Conservation (phyloP, 305 asterid genomes). For the Solanum hybrid region DNA sequence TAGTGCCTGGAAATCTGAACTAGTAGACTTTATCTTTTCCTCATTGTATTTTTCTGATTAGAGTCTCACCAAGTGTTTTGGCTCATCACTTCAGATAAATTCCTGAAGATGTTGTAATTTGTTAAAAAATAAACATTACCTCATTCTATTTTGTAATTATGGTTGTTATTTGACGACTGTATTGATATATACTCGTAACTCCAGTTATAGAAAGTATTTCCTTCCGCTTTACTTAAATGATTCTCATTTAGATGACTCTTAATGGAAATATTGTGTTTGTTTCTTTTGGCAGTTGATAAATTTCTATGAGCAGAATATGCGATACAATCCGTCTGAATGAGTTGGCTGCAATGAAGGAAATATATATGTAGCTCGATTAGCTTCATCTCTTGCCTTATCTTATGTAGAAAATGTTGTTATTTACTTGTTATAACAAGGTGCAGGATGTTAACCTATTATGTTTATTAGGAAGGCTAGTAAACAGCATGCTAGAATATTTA, state of each 20-base stretch:
- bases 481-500: conserved; percentile 23
- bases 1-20: not conserved
- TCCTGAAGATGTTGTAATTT: not conserved
- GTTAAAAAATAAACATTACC: not conserved
- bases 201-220: not conserved
- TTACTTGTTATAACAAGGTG: conserved; percentile 24
- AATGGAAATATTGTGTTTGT: not conserved
- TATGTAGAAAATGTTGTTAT: conserved; percentile 31
- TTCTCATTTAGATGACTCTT: not conserved
- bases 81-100: not conserved
- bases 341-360: not conserved
- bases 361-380: conserved; percentile 5
- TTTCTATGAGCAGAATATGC: conserved; percentile 66
- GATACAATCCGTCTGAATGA: conserved; percentile 35
- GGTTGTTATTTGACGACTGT: not conserved
- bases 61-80: not conserved
- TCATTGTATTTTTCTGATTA: not conserved
- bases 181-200: not conserved
- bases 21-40: not conserved
- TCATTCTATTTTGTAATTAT: not conserved
- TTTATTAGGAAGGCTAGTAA: conserved; percentile 20
- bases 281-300: conserved; percentile 53
- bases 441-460: conserved; percentile 17
- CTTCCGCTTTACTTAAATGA: not conserved
- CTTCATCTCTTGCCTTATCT: conserved; percentile 2